phyloP scores from a whole-genome alignment of 139 green algal species.

The Eudorina sp. region DNA sequence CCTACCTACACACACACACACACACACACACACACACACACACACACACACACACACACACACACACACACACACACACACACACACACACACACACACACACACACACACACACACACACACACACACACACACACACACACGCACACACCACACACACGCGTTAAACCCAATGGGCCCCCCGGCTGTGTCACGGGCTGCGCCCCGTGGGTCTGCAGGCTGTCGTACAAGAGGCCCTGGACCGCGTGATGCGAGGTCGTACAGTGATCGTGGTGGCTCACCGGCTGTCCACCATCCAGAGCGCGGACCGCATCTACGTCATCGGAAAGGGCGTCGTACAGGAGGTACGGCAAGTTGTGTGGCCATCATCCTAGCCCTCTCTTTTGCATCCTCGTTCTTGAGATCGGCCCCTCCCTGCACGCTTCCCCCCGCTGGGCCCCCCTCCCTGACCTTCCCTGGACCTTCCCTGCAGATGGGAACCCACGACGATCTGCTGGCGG shows the following conservation, averaged over 20 bases:
- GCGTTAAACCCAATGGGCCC: background rate
- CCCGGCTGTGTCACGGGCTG: too few relatives aligned
- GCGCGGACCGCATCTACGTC: constrained; percentile 87
- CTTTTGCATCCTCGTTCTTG: background rate
- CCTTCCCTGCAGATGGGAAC: constrained; percentile 75
- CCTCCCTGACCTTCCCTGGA: background rate
- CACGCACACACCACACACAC: background rate
- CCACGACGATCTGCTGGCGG: constrained; percentile 71
- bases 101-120: too few relatives aligned
- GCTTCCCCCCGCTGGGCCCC: background rate
- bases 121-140: background rate
- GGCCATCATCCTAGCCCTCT: too few relatives aligned
- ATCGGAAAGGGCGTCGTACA: constrained; percentile 69
- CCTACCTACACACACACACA: background rate
- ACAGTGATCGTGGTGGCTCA: constrained; percentile 95
- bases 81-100: too few relatives aligned
- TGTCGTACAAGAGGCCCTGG: constrained; percentile 92
- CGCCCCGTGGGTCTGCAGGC: constrained; percentile 47
- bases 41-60: too few relatives aligned
- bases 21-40: too few relatives aligned
- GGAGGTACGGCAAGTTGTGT: too few relatives aligned
- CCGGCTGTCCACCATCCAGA: constrained; percentile 89
- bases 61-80: too few relatives aligned
- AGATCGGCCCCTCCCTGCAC: background rate
- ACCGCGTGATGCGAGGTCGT: constrained; percentile 85